These are phyloP conservation scores for Amphicarpaea edgeworthii DNA, from an alignment of 306 rosid species.

Conservation along the genomic window DNA sequence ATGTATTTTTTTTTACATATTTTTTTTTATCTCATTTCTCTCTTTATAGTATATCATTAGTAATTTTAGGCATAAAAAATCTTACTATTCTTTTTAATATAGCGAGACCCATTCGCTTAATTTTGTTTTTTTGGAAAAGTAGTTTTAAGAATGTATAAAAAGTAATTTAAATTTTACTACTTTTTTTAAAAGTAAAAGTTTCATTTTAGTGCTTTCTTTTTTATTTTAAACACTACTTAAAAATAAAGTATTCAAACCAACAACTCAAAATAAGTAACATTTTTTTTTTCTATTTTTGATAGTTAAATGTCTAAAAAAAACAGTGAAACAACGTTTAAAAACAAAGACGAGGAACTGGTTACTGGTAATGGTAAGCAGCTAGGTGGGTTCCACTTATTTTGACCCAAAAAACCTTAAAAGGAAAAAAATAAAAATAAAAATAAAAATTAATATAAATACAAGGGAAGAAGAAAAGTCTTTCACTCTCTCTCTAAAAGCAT, in stretches of 20 bases:
- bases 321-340: neutral
- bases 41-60: too few species aligned
- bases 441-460: too few species aligned
- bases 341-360: slow-evolving; percentile 45
- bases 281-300: neutral
- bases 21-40: too few species aligned
- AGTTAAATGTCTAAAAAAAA: neutral
- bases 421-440: neutral
- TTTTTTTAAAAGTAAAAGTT: neutral
- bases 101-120: too few species aligned
- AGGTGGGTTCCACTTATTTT: slow-evolving; percentile 65
- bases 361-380: slow-evolving; percentile 33
- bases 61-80: too few species aligned
- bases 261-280: neutral
- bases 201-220: neutral
- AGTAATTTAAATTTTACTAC: too few species aligned
- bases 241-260: neutral
- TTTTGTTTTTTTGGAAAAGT: neutral
- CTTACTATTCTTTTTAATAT: too few species aligned
- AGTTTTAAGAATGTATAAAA: neutral
- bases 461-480: slow-evolving; percentile 52
- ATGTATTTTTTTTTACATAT: too few species aligned
- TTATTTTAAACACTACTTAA: neutral
- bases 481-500: slow-evolving; percentile 33
- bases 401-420: slow-evolving; percentile 55